phyloP scores from a whole-genome alignment of 2,329 filamentous ascomycete genomes.

The Colletotrichum truncatum region DNA sequence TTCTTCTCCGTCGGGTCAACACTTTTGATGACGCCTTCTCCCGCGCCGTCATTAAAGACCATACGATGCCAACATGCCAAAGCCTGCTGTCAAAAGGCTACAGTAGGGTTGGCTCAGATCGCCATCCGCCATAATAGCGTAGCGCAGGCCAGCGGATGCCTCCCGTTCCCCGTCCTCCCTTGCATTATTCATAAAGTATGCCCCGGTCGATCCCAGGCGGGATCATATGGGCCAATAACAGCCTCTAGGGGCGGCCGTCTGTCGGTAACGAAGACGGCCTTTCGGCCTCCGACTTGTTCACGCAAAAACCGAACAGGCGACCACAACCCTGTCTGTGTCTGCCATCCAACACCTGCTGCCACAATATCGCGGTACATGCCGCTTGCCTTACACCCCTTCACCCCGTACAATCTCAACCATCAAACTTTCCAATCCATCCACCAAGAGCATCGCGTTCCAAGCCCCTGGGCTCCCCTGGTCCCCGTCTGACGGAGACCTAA shows the following conservation, averaged over 20 bases:
- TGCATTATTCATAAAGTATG: conserved; percentile 20
- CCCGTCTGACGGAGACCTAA: neutral
- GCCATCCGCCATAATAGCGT: conserved; percentile 14
- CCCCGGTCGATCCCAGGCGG: conserved; percentile 13
- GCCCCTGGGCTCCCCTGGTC: conserved; percentile 5
- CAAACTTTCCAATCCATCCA: neutral
- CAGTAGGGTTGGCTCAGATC: conserved; percentile 24
- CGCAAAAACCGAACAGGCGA: conserved; percentile 8
- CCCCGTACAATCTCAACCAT: conserved; percentile 5
- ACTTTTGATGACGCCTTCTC: neutral
- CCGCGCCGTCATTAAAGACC: neutral
- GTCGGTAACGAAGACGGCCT: conserved; percentile 25
- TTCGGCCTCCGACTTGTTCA: conserved; percentile 27
- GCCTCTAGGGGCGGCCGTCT: neutral
- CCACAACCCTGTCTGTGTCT: neutral
- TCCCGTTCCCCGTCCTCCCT: conserved; percentile 11
- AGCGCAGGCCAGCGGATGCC: conserved; percentile 11
- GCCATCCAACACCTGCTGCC: neutral
- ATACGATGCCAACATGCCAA: conserved; percentile 1
- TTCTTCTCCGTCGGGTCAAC: neutral
- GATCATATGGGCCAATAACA: conserved; percentile 7
- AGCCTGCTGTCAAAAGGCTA: neutral
- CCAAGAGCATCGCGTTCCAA: conserved; percentile 1
- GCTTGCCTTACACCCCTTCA: neutral
- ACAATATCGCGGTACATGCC: neutral